Conservation (phyloP, 2,329 filamentous ascomycete genomes). For the Trichothecium sympodiale region DNA sequence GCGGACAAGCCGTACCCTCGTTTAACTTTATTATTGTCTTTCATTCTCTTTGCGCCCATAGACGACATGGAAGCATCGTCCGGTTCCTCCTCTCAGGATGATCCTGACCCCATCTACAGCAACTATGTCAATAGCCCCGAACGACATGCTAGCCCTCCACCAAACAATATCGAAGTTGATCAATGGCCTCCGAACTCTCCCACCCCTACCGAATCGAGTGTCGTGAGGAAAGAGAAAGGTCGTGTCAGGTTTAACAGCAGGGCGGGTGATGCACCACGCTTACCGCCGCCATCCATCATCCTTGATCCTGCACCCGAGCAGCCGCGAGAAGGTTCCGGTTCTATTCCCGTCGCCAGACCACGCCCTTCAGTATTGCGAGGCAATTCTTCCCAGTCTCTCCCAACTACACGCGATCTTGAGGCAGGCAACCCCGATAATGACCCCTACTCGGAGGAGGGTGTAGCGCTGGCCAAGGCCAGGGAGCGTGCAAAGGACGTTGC, state of each 20-base stretch:
- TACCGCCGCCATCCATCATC: constrained; percentile 9
- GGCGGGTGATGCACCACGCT: constrained; percentile 18
- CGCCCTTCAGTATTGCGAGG: constrained; percentile 31
- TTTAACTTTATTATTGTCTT: no score
- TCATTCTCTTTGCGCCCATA: no score
- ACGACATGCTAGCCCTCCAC: no score
- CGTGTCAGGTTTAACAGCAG: constrained; percentile 38
- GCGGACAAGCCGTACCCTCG: no score
- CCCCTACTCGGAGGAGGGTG: constrained; percentile 13
- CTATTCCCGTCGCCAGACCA: constrained; percentile 14
- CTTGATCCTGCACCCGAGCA: constrained; percentile 6
- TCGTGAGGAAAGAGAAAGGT: constrained; percentile 29
- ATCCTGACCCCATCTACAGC: no score
- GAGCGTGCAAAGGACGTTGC: constrained; percentile 30
- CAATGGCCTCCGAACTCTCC: no score
- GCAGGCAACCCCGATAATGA: constrained; percentile 13
- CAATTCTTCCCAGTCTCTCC: constrained; percentile 27
- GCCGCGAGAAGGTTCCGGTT: constrained; percentile 3
- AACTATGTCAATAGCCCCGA: no score
- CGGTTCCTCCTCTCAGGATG: no score
- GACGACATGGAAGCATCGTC: no score
- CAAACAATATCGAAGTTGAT: no score
- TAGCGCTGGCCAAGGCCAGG: constrained; percentile 29
- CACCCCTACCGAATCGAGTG: background rate
- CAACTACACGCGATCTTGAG: constrained; percentile 11